phyloP scores from a whole-genome alignment of 768 basidiomycete species.

The Saitozyma podzolica region DNA sequence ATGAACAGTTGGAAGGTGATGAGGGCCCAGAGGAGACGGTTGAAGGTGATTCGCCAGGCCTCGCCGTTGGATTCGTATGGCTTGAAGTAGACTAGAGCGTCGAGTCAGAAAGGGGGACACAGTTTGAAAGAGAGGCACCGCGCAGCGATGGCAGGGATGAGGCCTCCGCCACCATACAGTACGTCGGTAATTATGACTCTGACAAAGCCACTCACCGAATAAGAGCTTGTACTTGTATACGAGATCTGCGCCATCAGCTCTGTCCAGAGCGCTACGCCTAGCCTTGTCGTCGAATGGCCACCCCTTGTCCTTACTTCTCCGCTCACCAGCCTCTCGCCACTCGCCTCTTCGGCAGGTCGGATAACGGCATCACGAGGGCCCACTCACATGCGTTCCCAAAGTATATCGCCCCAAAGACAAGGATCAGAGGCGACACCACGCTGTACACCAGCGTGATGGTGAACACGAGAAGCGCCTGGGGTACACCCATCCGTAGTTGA shows the following conservation, averaged over 20 bases:
- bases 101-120: background rate
- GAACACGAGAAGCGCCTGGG: constrained; percentile 93
- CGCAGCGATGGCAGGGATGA: no score
- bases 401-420: constrained; percentile 92
- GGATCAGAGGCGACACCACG: constrained; percentile 90
- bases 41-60: constrained; percentile 95
- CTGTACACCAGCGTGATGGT: constrained; percentile 93
- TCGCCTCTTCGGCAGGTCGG: no score
- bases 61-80: constrained; percentile 97
- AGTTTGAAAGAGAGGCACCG: background rate
- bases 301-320: no score
- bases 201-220: constrained; percentile 65
- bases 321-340: background rate
- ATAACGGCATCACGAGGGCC: no score
- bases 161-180: no score
- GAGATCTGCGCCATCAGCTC: constrained; percentile 57
- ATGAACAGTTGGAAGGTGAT: constrained; percentile 93
- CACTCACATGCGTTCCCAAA: constrained; percentile 76
- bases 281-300: no score
- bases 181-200: background rate
- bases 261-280: background rate
- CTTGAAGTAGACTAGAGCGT: constrained; percentile 83
- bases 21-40: constrained; percentile 86
- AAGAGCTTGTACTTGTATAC: constrained; percentile 98
- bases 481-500: constrained; percentile 96